Conservation (phyloP, 2,329 filamentous ascomycete genomes). For the Aspergillus fijiensis region DNA sequence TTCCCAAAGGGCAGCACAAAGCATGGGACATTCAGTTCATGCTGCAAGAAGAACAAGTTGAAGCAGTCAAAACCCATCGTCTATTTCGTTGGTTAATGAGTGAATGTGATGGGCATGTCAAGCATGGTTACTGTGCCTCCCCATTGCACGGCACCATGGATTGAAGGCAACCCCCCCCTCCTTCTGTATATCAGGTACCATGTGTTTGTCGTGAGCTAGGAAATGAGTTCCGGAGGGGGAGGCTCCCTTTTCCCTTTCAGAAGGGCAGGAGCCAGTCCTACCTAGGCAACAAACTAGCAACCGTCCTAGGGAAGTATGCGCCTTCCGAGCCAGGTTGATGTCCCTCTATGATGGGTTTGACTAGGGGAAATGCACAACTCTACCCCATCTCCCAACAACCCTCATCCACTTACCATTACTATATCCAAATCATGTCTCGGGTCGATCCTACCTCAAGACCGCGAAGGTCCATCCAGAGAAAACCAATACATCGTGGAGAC, state of each 20-base stretch:
- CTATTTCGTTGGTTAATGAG: background rate
- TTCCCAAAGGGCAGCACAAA: background rate
- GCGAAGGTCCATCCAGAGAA: background rate
- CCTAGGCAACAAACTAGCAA: no score
- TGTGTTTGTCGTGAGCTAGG: background rate
- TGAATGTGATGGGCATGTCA: no score
- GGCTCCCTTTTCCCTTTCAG: background rate
- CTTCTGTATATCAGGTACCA: background rate
- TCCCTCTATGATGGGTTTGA: no score
- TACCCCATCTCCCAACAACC: background rate
- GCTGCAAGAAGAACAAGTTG: background rate
- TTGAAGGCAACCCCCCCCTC: background rate
- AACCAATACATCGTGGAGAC: background rate
- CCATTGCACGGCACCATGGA: background rate
- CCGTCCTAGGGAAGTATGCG: no score
- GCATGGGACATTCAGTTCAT: slow-evolving; percentile 1
- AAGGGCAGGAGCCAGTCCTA: background rate
- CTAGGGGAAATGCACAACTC: background rate
- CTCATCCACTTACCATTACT: background rate
- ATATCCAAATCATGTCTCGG: background rate
- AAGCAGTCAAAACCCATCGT: background rate
- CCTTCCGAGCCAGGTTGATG: no score
- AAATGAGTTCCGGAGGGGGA: background rate
- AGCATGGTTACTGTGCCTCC: background rate
- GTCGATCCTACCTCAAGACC: background rate